Percentiles rank a stretch among this genome's conserved stretches.
phyloP scores from a whole-genome alignment of 306 rosid species.

The Vigna radiata region DNA sequence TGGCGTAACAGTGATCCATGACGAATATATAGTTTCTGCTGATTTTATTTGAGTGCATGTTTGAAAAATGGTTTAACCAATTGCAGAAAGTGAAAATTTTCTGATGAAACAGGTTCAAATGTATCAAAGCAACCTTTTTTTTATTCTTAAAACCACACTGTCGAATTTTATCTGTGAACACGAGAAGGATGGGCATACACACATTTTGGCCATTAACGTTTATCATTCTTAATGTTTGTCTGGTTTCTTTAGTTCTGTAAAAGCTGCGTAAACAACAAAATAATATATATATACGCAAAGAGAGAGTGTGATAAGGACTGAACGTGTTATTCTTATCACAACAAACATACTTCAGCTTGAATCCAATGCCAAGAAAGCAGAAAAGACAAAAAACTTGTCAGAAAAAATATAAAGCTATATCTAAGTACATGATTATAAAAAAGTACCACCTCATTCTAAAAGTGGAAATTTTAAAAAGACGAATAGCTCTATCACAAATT shows the following conservation, averaged over 20 bases:
- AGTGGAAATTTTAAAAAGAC: background rate
- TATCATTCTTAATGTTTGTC: background rate
- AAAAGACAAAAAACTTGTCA: constrained; percentile 39
- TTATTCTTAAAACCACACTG: background rate
- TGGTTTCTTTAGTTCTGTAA: constrained; percentile 21
- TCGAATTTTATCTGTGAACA: background rate
- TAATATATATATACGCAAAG: background rate
- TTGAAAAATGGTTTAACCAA: too few relatives aligned
- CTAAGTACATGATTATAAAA: background rate
- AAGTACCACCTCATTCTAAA: background rate
- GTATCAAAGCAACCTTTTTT: background rate
- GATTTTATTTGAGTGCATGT: too few relatives aligned
- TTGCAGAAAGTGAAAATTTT: too few relatives aligned
- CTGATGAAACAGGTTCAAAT: too few relatives aligned
- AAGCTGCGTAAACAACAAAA: constrained; percentile 20
- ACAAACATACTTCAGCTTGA: constrained; percentile 29
- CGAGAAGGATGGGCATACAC: background rate
- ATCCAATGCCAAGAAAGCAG: constrained; percentile 18
- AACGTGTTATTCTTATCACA: constrained; percentile 41
- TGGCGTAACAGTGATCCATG: background rate
- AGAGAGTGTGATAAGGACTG: constrained; percentile 37
- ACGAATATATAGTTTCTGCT: background rate
- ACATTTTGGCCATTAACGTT: constrained; percentile 1
- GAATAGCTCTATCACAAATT: background rate
- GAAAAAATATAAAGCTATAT: constrained; percentile 32